These are phyloP conservation scores for Casaregolazyma lundiana DNA, from an alignment of 1,139 yeast genomes.

Conservation along the genomic window DNA sequence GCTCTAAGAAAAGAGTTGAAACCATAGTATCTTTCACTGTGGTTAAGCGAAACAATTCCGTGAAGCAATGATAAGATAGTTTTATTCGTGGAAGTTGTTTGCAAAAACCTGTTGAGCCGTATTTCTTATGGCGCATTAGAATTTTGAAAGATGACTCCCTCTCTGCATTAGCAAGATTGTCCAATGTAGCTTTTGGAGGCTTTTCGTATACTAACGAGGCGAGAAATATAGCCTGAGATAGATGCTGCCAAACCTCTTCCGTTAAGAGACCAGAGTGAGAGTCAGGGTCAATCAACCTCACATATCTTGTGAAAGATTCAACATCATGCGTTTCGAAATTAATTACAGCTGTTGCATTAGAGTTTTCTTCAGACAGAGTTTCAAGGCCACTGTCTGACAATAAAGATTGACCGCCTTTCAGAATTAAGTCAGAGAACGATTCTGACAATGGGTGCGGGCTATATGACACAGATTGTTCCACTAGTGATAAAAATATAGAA, in stretches of 20 bases:
- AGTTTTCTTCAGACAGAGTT: constrained; percentile 5
- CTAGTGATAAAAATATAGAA: constrained; percentile 21
- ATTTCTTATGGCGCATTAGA: constrained; percentile 23
- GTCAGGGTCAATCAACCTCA: constrained; percentile 41
- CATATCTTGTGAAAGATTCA: constrained; percentile 43
- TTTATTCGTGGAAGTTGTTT: constrained; percentile 35
- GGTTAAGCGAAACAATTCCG: constrained; percentile 38
- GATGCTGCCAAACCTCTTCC: constrained; percentile 37
- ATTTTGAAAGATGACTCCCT: constrained; percentile 7
- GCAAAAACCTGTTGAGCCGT: constrained; percentile 48
- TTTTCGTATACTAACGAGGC: constrained; percentile 50
- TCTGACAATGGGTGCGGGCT: background rate
- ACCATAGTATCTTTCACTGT: constrained; percentile 27
- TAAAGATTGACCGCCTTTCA: constrained; percentile 43
- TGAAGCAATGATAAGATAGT: constrained; percentile 46
- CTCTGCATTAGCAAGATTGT: constrained; percentile 30
- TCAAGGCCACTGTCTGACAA: constrained; percentile 24
- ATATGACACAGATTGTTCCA: constrained; percentile 16
- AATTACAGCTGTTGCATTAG: background rate
- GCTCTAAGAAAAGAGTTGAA: constrained; percentile 33
- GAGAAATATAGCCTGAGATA: constrained; percentile 44
- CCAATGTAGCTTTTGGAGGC: constrained; percentile 32
- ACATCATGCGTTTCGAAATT: constrained; percentile 48
- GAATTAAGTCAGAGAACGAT: constrained; percentile 39
- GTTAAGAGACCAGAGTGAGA: constrained; percentile 10